Evolutionary conservation across 2,329 filamentous ascomycete genomes (phyloP).

Genomic region (Colletotrichum coccodes): DNA sequence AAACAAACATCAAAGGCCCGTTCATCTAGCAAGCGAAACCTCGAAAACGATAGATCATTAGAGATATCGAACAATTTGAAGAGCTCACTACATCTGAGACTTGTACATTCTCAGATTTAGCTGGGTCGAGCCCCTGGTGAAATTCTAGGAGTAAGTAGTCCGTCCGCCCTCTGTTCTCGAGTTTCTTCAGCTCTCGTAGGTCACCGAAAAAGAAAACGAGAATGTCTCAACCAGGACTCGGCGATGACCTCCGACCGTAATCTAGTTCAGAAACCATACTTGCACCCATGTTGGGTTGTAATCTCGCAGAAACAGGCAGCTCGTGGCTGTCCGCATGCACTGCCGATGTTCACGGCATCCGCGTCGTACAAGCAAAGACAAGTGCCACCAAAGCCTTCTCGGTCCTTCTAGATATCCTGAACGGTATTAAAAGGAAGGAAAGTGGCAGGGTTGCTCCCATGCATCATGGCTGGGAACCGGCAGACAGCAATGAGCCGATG

Average conservation of each 20-base stretch:
- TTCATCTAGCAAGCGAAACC: not conserved
- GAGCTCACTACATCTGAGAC: not conserved
- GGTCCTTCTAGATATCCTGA: too few species aligned
- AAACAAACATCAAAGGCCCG: conserved; percentile 6
- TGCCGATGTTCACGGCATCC: not conserved
- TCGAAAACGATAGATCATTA: not conserved
- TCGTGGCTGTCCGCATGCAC: not conserved
- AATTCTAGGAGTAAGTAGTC: not conserved
- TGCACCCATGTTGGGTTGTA: not conserved
- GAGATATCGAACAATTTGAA: not conserved
- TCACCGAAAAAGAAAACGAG: too few species aligned
- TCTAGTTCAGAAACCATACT: too few species aligned
- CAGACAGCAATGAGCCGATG: not conserved
- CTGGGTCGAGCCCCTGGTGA: accelerated
- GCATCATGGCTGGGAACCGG: not conserved
- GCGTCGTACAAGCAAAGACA: not conserved
- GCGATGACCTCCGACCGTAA: not conserved
- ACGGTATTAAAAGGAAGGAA: not conserved
- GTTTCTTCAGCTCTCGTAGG: not conserved
- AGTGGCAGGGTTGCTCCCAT: not conserved
- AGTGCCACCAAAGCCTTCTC: too few species aligned
- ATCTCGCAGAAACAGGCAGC: not conserved
- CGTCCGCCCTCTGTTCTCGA: too few species aligned
- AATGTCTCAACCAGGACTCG: not conserved
- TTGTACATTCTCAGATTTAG: not conserved